A percentile compares a stretch with the other conserved stretches of the same genome.
phyloP scores from a whole-genome alignment of 495 filamentous ascomycete genomes.

The Sporormia fimetaria region DNA sequence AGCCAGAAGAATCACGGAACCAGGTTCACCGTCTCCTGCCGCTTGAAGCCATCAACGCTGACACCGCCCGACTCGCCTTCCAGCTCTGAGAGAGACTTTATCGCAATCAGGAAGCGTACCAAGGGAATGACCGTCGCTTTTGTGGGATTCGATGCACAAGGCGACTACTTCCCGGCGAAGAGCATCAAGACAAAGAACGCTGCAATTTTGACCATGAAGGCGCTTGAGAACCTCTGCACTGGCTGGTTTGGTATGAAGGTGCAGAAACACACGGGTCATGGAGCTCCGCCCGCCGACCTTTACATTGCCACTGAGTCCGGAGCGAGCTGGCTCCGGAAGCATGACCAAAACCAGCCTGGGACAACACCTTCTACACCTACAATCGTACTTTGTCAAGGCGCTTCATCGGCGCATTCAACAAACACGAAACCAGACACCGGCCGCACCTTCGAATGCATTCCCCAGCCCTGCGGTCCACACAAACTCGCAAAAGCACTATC shows the following conservation, averaged over 20 bases:
- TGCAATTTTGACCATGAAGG: constrained; percentile 29
- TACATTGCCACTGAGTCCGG: constrained; percentile 18
- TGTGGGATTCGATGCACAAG: constrained; percentile 33
- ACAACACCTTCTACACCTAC: constrained; percentile 3
- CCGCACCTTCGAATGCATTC: constrained; percentile 19
- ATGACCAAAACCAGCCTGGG: constrained; percentile 1
- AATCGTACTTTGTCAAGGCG: constrained; percentile 18
- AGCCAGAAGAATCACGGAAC: constrained; percentile 49
- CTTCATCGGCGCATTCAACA: constrained; percentile 16
- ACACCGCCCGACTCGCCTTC: constrained; percentile 2
- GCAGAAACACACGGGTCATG: constrained; percentile 11
- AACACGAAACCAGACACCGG: constrained; percentile 15
- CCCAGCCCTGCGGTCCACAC: constrained; percentile 21
- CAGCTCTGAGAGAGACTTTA: constrained; percentile 5
- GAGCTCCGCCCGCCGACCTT: constrained; percentile 16
- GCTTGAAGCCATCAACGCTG: constrained; percentile 28
- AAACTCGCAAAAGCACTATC: constrained; percentile 17
- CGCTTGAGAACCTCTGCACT: constrained; percentile 25
- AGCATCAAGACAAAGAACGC: constrained; percentile 20
- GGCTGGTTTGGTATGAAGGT: constrained; percentile 37
- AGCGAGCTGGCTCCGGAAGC: constrained; percentile 19
- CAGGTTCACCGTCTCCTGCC: constrained; percentile 44
- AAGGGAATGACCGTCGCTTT: constrained; percentile 25
- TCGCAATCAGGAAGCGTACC: constrained; percentile 6
- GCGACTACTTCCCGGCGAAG: constrained; percentile 25